Percentiles rank a stretch among this genome's conserved stretches.
Evolutionary conservation across 306 rosid genomes (phyloP).

Genomic region (Acacia crassicarpa): DNA sequence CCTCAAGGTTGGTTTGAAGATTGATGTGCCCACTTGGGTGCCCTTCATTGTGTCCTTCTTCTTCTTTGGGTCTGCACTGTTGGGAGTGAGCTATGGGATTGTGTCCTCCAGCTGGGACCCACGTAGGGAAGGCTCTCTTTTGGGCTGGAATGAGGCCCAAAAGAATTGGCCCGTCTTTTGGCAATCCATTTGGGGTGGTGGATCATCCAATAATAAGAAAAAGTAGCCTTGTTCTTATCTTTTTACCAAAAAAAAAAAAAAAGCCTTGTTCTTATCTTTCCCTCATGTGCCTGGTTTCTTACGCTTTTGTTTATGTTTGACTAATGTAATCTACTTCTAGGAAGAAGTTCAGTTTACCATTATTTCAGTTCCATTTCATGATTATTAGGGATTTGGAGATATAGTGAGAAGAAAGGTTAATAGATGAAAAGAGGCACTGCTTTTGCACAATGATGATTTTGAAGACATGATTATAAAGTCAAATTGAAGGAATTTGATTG

Average conservation of each 20-base stretch:
- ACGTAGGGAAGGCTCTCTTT: constrained; percentile 57
- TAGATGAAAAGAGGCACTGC: background rate
- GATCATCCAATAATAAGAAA: constrained; percentile 30
- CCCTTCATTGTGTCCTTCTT: constrained; percentile 84
- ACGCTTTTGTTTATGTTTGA: background rate
- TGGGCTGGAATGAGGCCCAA: constrained; percentile 74
- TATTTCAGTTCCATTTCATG: background rate
- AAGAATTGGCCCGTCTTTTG: constrained; percentile 74
- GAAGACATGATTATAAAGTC: no score
- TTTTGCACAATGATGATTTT: background rate
- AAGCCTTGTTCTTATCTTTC: background rate
- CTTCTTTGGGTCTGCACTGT: constrained; percentile 87
- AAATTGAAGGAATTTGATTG: no score
- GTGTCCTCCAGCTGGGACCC: constrained; percentile 92
- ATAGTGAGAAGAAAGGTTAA: no score
- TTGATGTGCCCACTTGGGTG: constrained; percentile 95
- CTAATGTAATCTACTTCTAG: background rate
- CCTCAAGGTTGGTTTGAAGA: constrained; percentile 74
- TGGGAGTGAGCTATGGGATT: constrained; percentile 94
- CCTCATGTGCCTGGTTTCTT: background rate
- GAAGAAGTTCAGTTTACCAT: background rate
- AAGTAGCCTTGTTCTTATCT: constrained; percentile 14
- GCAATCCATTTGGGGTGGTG: constrained; percentile 55
- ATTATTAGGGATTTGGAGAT: background rate
- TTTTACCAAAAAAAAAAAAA: no score